These are phyloP conservation scores for Salix viminalis DNA, from an alignment of 345 rosid species.

Conservation along the genomic window DNA sequence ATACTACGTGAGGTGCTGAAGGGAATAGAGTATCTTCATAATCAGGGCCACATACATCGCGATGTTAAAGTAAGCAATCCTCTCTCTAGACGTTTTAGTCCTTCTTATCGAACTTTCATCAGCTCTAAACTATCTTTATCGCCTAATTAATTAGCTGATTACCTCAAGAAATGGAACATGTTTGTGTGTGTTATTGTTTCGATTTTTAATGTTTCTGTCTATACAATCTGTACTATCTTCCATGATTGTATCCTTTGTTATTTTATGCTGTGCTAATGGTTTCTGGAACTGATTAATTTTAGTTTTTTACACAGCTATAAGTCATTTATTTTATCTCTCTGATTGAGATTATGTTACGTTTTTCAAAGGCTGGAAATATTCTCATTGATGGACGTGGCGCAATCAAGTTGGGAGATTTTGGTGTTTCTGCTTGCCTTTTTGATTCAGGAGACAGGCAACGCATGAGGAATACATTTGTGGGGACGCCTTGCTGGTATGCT, in stretches of 20 bases:
- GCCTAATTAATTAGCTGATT: not conserved
- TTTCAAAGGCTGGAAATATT: conserved; percentile 81
- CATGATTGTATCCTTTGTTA: too few relatives aligned
- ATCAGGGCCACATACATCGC: conserved; percentile 95
- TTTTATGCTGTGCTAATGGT: too few relatives aligned
- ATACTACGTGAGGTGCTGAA: conserved; percentile 77
- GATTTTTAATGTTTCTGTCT: not conserved
- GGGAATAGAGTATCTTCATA: conserved; percentile 95
- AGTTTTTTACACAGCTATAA: not conserved
- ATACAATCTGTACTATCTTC: too few relatives aligned
- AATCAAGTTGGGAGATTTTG: conserved; percentile 90
- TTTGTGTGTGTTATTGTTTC: not conserved
- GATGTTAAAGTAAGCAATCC: conserved; percentile 76
- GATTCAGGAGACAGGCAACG: conserved; percentile 99
- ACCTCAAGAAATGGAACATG: too few relatives aligned
- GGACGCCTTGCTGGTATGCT: conserved; percentile 96
- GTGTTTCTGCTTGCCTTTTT: conserved; percentile 96
- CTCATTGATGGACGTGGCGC: conserved; percentile 77
- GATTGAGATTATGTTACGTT: conserved; percentile 6
- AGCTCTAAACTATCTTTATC: not conserved
- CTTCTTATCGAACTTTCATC: not conserved
- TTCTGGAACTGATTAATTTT: not conserved
- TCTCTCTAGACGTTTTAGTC: not conserved
- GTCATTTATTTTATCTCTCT: not conserved
- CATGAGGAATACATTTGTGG: conserved; percentile 95